Evolutionary conservation across 352 stramenopile species (phyloP).

Genomic region (Phytophthora quininea): DNA sequence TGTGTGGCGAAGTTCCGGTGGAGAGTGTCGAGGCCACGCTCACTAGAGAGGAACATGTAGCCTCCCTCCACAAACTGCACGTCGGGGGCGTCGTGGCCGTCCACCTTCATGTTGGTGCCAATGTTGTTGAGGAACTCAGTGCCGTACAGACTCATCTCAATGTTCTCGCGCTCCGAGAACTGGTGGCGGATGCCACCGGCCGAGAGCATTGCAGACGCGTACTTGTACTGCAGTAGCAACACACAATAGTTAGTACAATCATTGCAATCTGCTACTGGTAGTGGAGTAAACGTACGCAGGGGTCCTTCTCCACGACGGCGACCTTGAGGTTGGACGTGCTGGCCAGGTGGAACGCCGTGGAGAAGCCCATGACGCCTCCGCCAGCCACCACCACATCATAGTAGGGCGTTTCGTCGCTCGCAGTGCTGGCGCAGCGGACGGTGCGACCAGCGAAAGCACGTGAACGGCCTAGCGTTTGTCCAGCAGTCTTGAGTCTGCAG

Average conservation of each 20-base stretch:
- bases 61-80: constrained; percentile 82
- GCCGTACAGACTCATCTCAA: constrained; percentile 84
- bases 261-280: neutral
- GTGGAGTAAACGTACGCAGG: constrained; percentile 43
- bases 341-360: constrained; percentile 86
- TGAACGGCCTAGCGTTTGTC: constrained; percentile 7
- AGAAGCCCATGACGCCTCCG: constrained; percentile 88
- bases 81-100: constrained; percentile 61
- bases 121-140: constrained; percentile 69
- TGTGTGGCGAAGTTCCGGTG: constrained; percentile 58
- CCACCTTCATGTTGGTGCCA: constrained; percentile 56
- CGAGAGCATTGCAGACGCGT: constrained; percentile 79
- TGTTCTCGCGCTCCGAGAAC: constrained; percentile 80
- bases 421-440: constrained; percentile 35
- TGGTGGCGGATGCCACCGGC: constrained; percentile 82
- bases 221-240: constrained; percentile 70
- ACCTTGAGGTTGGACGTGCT: constrained; percentile 71
- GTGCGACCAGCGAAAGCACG: constrained; percentile 13
- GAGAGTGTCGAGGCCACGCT: constrained; percentile 59
- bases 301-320: constrained; percentile 75
- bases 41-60: constrained; percentile 81
- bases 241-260: neutral
- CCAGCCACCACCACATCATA: constrained; percentile 85
- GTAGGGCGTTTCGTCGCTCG: constrained; percentile 35
- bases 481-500: constrained; percentile 29